These are phyloP conservation scores for Pholiota conissans DNA, from an alignment of 768 basidiomycete species.

Conservation along the genomic window DNA sequence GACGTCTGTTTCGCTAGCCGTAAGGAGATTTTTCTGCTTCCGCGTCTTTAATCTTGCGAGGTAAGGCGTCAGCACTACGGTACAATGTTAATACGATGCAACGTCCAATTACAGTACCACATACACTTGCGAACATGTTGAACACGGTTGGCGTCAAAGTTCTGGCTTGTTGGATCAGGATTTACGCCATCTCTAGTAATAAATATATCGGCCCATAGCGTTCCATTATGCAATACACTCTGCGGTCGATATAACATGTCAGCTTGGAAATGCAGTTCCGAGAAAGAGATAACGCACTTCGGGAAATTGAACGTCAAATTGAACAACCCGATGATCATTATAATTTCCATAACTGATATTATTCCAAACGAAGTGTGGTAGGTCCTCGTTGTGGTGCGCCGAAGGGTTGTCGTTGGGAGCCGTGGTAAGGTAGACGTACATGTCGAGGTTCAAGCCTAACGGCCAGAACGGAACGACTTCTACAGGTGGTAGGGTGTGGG, in stretches of 20 bases:
- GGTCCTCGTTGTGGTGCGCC: slow-evolving; percentile 42
- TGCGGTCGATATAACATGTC: slow-evolving; percentile 25
- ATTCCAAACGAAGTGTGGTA: slow-evolving; percentile 76
- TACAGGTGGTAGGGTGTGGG: slow-evolving; percentile 52
- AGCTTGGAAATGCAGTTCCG: neutral
- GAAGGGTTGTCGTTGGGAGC: slow-evolving; percentile 58
- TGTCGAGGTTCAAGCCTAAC: slow-evolving; percentile 58
- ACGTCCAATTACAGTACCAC: slow-evolving; percentile 23
- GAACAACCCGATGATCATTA: slow-evolving; percentile 55
- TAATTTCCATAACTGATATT: slow-evolving; percentile 80
- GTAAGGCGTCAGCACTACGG: slow-evolving; percentile 83
- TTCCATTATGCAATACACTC: slow-evolving; percentile 77
- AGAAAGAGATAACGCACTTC: slow-evolving; percentile 42
- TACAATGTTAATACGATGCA: neutral
- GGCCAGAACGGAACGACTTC: slow-evolving; percentile 60
- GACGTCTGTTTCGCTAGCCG: slow-evolving; percentile 26
- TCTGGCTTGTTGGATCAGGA: slow-evolving; percentile 58
- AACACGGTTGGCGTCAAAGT: slow-evolving; percentile 56
- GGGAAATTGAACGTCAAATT: slow-evolving; percentile 66
- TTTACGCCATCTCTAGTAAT: slow-evolving; percentile 64
- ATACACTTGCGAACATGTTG: slow-evolving; percentile 76
- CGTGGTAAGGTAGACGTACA: slow-evolving; percentile 76
- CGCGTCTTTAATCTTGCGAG: slow-evolving; percentile 67
- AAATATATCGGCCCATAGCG: slow-evolving; percentile 84
- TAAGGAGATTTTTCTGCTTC: slow-evolving; percentile 82